Evolutionary conservation across 139 green algal genomes (phyloP).

Genomic region (Haematococcus sp.): DNA sequence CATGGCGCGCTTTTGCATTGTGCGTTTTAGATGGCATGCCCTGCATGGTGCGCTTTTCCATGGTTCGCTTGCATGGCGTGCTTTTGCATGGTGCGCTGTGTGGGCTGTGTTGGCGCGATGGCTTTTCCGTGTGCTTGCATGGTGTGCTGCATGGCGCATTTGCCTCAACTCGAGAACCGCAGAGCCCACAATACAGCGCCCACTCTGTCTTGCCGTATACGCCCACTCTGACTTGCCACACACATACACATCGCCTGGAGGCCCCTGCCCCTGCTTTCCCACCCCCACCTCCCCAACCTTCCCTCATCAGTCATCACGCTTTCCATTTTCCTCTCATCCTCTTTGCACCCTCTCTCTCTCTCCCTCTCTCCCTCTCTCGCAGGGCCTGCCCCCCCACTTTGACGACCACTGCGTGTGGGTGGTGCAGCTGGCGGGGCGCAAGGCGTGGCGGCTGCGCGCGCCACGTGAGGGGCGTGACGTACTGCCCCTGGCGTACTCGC

Average conservation of each 20-base stretch:
- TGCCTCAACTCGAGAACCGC: no score
- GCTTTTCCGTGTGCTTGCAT: no score
- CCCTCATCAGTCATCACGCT: neutral
- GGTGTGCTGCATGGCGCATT: no score
- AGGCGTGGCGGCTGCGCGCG: constrained; percentile 30
- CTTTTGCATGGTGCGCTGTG: no score
- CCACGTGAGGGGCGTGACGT: neutral
- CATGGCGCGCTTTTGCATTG: no score
- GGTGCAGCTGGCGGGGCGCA: constrained; percentile 33
- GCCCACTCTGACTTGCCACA: neutral
- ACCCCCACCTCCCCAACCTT: neutral
- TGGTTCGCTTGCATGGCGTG: no score
- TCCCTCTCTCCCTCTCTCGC: constrained; percentile 24
- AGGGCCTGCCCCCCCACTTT: constrained; percentile 35
- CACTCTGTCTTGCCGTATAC: neutral
- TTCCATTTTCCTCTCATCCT: neutral
- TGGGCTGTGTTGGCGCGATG: no score
- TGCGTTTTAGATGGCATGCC: no score
- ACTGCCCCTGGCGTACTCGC: constrained; percentile 26
- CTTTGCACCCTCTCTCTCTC: neutral
- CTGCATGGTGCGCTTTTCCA: no score
- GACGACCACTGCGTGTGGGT: constrained; percentile 47
- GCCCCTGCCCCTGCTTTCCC: no score
- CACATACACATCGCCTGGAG: neutral
- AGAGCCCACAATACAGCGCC: no score